Evolutionary conservation across 345 rosid species (phyloP).

Genomic region (Nephelium lappaceum): DNA sequence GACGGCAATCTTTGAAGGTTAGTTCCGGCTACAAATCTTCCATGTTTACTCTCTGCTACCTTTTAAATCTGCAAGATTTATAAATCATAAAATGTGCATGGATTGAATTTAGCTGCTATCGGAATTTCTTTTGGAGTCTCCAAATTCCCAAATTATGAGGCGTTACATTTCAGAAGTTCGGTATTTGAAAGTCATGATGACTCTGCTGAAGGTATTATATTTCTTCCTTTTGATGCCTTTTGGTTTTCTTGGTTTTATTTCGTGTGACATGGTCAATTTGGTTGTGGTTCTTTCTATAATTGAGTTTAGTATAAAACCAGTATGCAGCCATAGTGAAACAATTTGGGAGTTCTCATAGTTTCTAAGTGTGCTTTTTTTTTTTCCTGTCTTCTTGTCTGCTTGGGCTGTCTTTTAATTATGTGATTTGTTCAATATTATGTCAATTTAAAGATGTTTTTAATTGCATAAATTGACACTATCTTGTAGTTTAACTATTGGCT

Average conservation of each 20-base stretch:
- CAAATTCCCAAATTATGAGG: slow-evolving; percentile 90
- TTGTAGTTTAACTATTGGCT: slow-evolving; percentile 4
- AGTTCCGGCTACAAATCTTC: slow-evolving; percentile 24
- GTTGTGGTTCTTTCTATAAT: slow-evolving; percentile 4
- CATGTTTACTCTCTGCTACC: slow-evolving; percentile 10
- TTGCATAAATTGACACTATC: background rate
- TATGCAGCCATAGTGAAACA: background rate
- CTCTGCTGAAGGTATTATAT: slow-evolving; percentile 65
- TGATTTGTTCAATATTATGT: background rate
- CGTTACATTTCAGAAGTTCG: slow-evolving; percentile 87
- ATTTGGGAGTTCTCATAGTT: background rate
- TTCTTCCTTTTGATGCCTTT: background rate
- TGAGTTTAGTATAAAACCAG: background rate
- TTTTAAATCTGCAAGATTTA: slow-evolving; percentile 10
- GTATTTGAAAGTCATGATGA: slow-evolving; percentile 92
- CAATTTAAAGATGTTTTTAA: background rate
- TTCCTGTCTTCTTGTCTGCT: background rate
- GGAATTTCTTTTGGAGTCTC: slow-evolving; percentile 88
- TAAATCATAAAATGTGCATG: slow-evolving; percentile 21
- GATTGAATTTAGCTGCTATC: slow-evolving; percentile 76
- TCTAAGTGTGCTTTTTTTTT: background rate
- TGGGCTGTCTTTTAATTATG: background rate
- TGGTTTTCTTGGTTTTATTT: slow-evolving; percentile 9
- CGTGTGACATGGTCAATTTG: background rate
- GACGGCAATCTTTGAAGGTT: slow-evolving; percentile 97